phyloP scores from a whole-genome alignment of 1,139 yeast species.

The Saccharomyces hybrid region DNA sequence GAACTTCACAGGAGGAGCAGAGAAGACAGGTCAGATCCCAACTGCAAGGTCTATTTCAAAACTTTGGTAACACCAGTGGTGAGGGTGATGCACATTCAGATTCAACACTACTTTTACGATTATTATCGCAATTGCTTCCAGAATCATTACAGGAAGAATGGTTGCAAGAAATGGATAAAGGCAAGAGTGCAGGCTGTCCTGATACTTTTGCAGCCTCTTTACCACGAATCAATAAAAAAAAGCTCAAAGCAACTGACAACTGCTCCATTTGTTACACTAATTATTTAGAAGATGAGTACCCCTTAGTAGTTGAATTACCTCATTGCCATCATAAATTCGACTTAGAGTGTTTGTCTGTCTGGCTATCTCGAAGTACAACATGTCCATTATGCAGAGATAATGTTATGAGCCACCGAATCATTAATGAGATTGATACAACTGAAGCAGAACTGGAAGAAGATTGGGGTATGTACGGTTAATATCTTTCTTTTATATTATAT shows the following conservation, averaged over 20 bases:
- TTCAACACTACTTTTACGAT: constrained; percentile 18
- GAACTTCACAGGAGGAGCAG: constrained; percentile 6
- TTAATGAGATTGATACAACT: constrained; percentile 45
- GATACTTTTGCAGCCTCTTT: constrained; percentile 67
- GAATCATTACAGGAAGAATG: constrained; percentile 25
- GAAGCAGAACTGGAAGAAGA: constrained; percentile 62
- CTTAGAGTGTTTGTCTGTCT: constrained; percentile 82
- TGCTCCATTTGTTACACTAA: constrained; percentile 83
- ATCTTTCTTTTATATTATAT: neutral
- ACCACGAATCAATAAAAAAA: constrained; percentile 55
- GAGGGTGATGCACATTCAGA: constrained; percentile 11
- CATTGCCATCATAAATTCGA: constrained; percentile 75
- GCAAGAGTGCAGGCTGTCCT: constrained; percentile 48
- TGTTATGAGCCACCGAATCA: constrained; percentile 43
- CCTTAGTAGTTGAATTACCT: constrained; percentile 73
- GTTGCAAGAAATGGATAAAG: constrained; percentile 19
- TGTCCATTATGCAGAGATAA: constrained; percentile 86
- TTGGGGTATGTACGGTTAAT: constrained; percentile 70
- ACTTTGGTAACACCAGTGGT: constrained; percentile 15
- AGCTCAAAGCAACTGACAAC: constrained; percentile 46
- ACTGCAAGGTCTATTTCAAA: constrained; percentile 19
- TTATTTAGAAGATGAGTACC: constrained; percentile 66
- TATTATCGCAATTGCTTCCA: constrained; percentile 24
- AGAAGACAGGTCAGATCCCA: constrained; percentile 18
- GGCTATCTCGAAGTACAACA: constrained; percentile 73